Evolutionary conservation across 75 land plant genomes (phyloP).

Genomic region (Larix kaempferi): DNA sequence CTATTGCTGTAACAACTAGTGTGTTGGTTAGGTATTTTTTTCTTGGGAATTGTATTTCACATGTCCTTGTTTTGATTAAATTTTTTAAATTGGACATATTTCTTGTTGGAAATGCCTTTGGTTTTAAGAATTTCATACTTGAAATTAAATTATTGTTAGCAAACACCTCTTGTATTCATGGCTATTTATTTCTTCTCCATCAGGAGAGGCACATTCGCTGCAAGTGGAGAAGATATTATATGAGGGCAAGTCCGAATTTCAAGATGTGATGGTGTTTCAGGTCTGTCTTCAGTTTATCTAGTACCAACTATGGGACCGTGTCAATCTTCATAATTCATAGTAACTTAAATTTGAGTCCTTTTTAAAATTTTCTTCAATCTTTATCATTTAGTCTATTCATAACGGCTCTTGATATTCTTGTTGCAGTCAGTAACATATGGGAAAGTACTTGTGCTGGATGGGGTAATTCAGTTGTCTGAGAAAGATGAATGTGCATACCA

Average conservation of each 20-base stretch:
- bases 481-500: slow-evolving; percentile 95
- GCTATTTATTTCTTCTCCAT: slow-evolving; percentile 2
- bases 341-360: background rate
- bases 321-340: too few relatives aligned
- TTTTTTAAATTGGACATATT: too few relatives aligned
- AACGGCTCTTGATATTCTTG: background rate
- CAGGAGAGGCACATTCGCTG: slow-evolving; percentile 92
- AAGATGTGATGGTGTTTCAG: slow-evolving; percentile 81
- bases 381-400: background rate
- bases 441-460: slow-evolving; percentile 90
- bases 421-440: slow-evolving; percentile 79
- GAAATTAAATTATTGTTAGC: slow-evolving; percentile 5
- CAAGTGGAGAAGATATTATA: slow-evolving; percentile 77
- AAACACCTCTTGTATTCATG: background rate
- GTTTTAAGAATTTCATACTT: background rate
- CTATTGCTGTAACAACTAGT: too few relatives aligned
- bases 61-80: too few relatives aligned
- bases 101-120: background rate
- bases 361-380: too few relatives aligned
- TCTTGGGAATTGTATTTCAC: background rate
- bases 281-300: slow-evolving; percentile 54
- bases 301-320: background rate
- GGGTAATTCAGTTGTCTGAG: slow-evolving; percentile 82
- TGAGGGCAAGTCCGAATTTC: slow-evolving; percentile 75
- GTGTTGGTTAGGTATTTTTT: background rate